These are phyloP conservation scores for Rhodotorula taiwanensis DNA, from an alignment of 768 basidiomycete genomes.

Conservation along the genomic window DNA sequence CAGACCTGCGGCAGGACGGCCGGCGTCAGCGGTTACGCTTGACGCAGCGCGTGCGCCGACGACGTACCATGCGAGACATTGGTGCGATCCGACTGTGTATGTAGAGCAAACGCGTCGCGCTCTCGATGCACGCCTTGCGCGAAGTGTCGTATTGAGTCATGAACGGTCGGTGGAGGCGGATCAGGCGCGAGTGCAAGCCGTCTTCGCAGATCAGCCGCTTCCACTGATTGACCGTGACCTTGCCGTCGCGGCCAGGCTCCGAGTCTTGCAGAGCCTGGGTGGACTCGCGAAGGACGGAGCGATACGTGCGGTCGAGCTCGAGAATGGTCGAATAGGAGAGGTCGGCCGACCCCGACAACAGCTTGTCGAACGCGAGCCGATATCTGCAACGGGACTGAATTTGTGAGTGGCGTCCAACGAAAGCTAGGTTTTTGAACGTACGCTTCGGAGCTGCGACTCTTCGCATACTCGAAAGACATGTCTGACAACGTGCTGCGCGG, in stretches of 20 bases:
- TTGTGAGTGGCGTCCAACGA: neutral
- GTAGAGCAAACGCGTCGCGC: slow-evolving; percentile 15
- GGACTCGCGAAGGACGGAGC: slow-evolving; percentile 2
- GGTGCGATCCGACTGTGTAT: neutral
- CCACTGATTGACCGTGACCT: neutral
- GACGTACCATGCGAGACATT: slow-evolving; percentile 5
- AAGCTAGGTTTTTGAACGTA: neutral
- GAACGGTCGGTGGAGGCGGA: slow-evolving; percentile 32
- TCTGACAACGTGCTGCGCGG: slow-evolving; percentile 13
- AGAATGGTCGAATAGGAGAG: slow-evolving; percentile 23
- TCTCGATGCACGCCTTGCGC: slow-evolving; percentile 19
- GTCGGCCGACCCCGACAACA: slow-evolving; percentile 3
- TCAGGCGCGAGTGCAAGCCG: slow-evolving; percentile 14
- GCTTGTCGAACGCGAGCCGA: slow-evolving; percentile 7
- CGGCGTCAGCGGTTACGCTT: too few relatives aligned
- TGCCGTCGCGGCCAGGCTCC: neutral
- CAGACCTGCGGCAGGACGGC: slow-evolving; percentile 21
- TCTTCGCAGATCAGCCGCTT: slow-evolving; percentile 7
- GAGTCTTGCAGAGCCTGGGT: neutral
- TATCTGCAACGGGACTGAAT: neutral
- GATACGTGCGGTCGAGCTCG: slow-evolving; percentile 27
- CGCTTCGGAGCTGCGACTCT: slow-evolving; percentile 7
- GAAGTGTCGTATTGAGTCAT: slow-evolving; percentile 20
- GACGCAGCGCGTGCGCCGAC: too few relatives aligned
- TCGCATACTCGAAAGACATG: slow-evolving; percentile 18